Evolutionary conservation across 129 eudicot genomes (phyloP).

Genomic region (Chrysanthemum makinoi): DNA sequence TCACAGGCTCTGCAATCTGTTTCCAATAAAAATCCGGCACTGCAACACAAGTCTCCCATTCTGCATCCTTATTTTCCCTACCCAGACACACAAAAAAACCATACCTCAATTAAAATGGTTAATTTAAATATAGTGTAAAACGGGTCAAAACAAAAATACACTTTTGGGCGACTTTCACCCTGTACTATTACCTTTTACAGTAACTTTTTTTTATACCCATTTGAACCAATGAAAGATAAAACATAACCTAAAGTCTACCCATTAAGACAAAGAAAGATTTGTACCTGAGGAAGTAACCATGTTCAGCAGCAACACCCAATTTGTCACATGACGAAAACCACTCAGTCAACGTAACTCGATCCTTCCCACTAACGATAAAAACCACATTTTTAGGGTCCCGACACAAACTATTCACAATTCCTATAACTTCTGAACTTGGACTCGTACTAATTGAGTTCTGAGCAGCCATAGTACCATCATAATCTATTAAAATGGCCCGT

Average conservation of each 20-base stretch:
- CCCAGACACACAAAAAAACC: neutral
- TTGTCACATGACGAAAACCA: conserved; percentile 85
- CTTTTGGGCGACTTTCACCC: neutral
- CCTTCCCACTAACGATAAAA: conserved; percentile 85
- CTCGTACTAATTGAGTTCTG: conserved; percentile 51
- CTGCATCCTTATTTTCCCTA: conserved; percentile 57
- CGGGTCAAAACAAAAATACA: neutral
- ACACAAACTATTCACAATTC: conserved; percentile 60
- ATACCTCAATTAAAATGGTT: neutral
- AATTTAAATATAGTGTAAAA: too few species aligned
- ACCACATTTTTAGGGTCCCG: conserved; percentile 76
- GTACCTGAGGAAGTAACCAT: conserved; percentile 89
- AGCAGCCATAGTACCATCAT: conserved; percentile 65
- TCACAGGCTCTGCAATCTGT: conserved; percentile 84
- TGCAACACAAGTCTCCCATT: conserved; percentile 80
- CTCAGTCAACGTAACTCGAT: conserved; percentile 50
- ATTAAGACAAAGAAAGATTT: neutral
- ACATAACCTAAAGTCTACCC: neutral
- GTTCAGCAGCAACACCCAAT: conserved; percentile 85
- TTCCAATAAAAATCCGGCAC: conserved; percentile 80
- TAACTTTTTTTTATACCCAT: neutral
- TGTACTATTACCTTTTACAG: neutral
- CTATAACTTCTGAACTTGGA: conserved; percentile 61
- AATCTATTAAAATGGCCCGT: conserved; percentile 85
- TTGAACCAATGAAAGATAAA: neutral